These are phyloP conservation scores for Silene uniflora DNA, from an alignment of 148 eudicot species.

Conservation along the genomic window DNA sequence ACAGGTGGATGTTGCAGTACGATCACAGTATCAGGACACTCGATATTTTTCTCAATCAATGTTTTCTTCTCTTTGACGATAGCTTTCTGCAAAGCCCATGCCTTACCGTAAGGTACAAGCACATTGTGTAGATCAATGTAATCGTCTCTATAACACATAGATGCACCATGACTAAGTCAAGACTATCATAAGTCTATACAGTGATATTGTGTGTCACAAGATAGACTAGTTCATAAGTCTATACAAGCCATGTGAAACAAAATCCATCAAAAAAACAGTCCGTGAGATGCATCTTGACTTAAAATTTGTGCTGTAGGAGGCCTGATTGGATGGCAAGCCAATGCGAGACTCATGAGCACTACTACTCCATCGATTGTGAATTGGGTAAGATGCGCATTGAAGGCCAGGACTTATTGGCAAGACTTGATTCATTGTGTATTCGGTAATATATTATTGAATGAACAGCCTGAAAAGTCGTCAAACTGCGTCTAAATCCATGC, in stretches of 20 bases:
- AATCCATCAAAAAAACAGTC: no score
- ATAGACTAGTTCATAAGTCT: not conserved
- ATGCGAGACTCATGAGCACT: not conserved
- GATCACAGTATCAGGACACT: slow-evolving; percentile 57
- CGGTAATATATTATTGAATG: not conserved
- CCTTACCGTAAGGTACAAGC: slow-evolving; percentile 64
- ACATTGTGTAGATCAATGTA: slow-evolving; percentile 60
- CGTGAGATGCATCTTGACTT: slow-evolving; percentile 1
- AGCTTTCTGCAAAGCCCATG: slow-evolving; percentile 87
- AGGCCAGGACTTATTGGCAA: slow-evolving; percentile 1
- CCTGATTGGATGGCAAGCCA: not conserved
- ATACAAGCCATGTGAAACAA: no score
- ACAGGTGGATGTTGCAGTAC: slow-evolving; percentile 85
- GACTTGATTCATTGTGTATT: not conserved
- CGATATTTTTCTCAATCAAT: slow-evolving; percentile 48
- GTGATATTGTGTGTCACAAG: not conserved
- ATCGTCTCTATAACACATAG: slow-evolving; percentile 50
- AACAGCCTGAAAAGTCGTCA: no score
- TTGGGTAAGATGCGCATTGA: slow-evolving; percentile 3
- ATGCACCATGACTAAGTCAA: slow-evolving; percentile 10
- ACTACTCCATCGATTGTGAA: slow-evolving; percentile 6
- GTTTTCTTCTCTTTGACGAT: slow-evolving; percentile 57
- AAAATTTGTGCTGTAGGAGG: not conserved
- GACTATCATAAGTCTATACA: not conserved
- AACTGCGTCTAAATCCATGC: no score